Evolutionary conservation across 371 early-diverging fungal genomes (phyloP).

Genomic region (Phascolomyces articulosus): DNA sequence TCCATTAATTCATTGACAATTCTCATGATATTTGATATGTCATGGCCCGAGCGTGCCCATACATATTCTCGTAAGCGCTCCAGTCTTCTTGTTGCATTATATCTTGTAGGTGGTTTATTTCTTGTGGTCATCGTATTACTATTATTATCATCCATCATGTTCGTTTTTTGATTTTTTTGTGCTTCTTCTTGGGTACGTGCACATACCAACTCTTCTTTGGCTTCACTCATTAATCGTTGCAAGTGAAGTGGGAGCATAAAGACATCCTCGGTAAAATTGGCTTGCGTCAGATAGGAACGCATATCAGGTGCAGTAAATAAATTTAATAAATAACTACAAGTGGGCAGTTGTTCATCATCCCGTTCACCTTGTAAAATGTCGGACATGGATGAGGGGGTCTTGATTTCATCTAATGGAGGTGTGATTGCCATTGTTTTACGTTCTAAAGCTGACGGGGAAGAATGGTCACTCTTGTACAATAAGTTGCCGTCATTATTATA

Average conservation of each 20-base stretch:
- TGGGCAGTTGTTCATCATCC: constrained; percentile 19
- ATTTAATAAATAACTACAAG: constrained; percentile 32
- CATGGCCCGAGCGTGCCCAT: constrained; percentile 25
- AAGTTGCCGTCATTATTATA: too few species aligned
- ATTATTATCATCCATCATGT: too few species aligned
- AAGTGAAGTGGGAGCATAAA: constrained; percentile 39
- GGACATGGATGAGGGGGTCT: background rate
- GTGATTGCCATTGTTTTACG: constrained; percentile 17
- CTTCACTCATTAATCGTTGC: constrained; percentile 37
- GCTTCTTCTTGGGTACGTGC: constrained; percentile 8
- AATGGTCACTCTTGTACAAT: too few species aligned
- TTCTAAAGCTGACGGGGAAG: background rate
- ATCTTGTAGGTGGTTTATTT: constrained; percentile 3
- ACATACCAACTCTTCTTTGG: constrained; percentile 40
- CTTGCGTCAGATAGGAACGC: constrained; percentile 31
- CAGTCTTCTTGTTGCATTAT: constrained; percentile 24
- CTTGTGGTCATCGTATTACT: background rate
- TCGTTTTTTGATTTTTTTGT: too few species aligned
- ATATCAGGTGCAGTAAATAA: constrained; percentile 43
- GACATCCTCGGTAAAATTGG: constrained; percentile 35
- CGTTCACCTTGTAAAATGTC: background rate
- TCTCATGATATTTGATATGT: constrained; percentile 4
- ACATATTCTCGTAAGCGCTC: constrained; percentile 25
- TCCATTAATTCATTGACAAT: constrained; percentile 10
- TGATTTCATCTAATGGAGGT: constrained; percentile 13